Evolutionary conservation across 208 protist genomes (phyloP).

Genomic region (Crithidia bombi): DNA sequence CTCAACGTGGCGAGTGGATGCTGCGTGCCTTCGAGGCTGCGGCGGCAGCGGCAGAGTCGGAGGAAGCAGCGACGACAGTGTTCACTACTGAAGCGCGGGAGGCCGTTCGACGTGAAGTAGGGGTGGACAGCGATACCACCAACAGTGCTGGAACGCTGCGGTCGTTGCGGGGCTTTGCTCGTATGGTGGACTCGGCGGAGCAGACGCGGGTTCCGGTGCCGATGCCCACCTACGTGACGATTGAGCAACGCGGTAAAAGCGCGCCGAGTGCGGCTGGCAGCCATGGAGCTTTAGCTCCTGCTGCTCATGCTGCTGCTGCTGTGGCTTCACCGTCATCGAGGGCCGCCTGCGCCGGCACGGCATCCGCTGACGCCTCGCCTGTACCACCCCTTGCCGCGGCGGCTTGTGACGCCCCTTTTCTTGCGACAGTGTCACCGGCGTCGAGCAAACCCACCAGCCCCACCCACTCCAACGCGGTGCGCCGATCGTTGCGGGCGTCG

Average conservation of each 20-base stretch:
- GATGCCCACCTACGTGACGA: slow-evolving; percentile 16
- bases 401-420: not conserved
- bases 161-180: slow-evolving; percentile 1
- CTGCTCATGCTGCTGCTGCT: too few species aligned
- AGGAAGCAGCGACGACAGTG: not conserved
- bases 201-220: slow-evolving; percentile 10
- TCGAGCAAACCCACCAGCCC: not conserved
- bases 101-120: too few species aligned
- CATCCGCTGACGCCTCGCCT: not conserved
- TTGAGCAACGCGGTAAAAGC: not conserved
- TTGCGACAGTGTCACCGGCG: not conserved
- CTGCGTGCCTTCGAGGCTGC: not conserved
- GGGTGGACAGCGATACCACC: too few species aligned
- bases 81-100: too few species aligned
- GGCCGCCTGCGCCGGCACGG: too few species aligned
- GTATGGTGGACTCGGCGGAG: not conserved
- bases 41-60: not conserved
- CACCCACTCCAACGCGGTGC: not conserved
- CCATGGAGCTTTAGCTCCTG: not conserved
- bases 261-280: not conserved
- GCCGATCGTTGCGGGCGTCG: not conserved
- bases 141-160: not conserved
- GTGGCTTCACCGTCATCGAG: not conserved
- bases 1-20: slow-evolving; percentile 29
- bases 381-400: not conserved